Evolutionary conservation across 257 asterid species (phyloP), one percentile per base, ranked within the genome.

Genomic region (Phtheirospermum japonicum): DNA sequence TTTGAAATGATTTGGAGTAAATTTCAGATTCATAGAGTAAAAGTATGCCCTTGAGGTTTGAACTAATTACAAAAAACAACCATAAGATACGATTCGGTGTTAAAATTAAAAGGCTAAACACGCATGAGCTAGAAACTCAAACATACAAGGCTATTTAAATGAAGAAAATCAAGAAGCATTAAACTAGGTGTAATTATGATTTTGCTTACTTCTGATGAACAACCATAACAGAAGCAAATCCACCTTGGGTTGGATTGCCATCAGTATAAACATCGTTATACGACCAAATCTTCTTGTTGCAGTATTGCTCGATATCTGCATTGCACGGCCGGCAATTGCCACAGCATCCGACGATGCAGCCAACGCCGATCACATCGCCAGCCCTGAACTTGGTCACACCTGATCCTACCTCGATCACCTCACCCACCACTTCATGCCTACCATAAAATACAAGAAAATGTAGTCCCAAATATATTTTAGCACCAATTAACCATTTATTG

Each of bases 341-440:
- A 55, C 98, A 92, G 72, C 90, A 78, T 61, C 97, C 98, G 0
- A 92, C 95, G 10, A 92, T 26, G 64, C 73, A 71, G 30, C 98
- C 98, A 2, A 89, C 95, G 62, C 98, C 98, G 0, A 92, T 93
- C 28, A 70, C 69, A 7, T 92, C 95, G 2, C 98, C 97, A 0
- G 61, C 80, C 71, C 60, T 61, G 88, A 86, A 92, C 65, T 76
- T 89, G 61, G 73, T 73, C 73, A 92, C 97, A 4, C 65, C 77
- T 0, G 95, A 71, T 12, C 98, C 98, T 5, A 86, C 92, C 85
- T 89, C 98, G 54, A 80, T 58, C 42, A 92, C 96, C 70, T 92
- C 96, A 46, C 98, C 98, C 0, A 86, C 93, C 54, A 92, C 97
- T 67, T 92, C 98, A 74, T 92, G 98, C 80, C 98, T 92, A 33